Conservation (phyloP, 2,329 filamentous ascomycete genomes). For the Exophiala spinifera region DNA sequence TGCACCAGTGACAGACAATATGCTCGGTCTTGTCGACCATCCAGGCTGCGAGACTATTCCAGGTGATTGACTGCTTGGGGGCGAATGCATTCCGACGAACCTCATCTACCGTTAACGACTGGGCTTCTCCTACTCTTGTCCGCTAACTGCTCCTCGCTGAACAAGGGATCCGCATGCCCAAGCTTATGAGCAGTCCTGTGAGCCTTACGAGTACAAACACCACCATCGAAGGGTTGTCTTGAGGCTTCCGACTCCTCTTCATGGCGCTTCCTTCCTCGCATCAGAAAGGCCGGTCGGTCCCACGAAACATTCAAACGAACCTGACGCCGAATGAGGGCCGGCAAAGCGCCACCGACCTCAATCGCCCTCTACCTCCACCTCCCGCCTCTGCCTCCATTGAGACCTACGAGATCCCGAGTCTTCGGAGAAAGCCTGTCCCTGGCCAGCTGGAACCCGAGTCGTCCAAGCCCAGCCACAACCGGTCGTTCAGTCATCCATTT, state of each 20-base stretch:
- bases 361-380: slow-evolving; percentile 26
- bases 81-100: neutral
- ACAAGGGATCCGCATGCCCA: slow-evolving; percentile 6
- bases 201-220: neutral
- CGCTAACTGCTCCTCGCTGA: slow-evolving; percentile 5
- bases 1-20: slow-evolving; percentile 18
- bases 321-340: slow-evolving; percentile 10
- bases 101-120: neutral
- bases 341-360: slow-evolving; percentile 19
- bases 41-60: slow-evolving; percentile 20
- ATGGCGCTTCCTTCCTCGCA: slow-evolving; percentile 21
- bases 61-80: slow-evolving; percentile 20
- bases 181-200: slow-evolving; percentile 12
- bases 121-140: slow-evolving; percentile 7
- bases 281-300: slow-evolving; percentile 11
- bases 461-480: slow-evolving; percentile 47
- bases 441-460: slow-evolving; percentile 15
- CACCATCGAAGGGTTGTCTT: slow-evolving; percentile 1
- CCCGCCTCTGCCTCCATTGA: slow-evolving; percentile 21
- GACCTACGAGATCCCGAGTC: slow-evolving; percentile 31
- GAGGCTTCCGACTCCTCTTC: slow-evolving; percentile 1
- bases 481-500: slow-evolving; percentile 78
- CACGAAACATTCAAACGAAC: slow-evolving; percentile 14
- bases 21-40: slow-evolving; percentile 18
- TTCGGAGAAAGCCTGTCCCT: slow-evolving; percentile 24